A percentile compares a stretch with the other conserved stretches of the same genome.
Conservation (phyloP, 2,329 filamentous ascomycete species). For the Aspergillus versicolor region DNA sequence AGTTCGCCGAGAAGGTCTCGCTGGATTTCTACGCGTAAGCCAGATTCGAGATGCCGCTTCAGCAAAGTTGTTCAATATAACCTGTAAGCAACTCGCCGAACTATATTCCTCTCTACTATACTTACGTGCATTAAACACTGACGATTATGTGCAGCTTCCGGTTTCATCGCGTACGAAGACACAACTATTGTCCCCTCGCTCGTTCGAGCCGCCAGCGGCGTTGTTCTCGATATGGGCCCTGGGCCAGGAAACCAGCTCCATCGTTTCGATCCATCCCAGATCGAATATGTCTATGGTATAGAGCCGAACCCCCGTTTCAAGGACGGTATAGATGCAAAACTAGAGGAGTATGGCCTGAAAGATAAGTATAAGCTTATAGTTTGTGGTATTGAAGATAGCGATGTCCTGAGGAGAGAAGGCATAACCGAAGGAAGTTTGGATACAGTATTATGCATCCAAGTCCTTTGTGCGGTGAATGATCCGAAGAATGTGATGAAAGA, state of each 20-base stretch:
- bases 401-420: constrained; percentile 37
- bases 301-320: constrained; percentile 42
- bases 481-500: constrained; percentile 19
- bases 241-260: constrained; percentile 47
- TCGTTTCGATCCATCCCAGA: constrained; percentile 32
- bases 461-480: constrained; percentile 43
- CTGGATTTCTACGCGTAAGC: constrained; percentile 9
- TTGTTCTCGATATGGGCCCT: constrained; percentile 47
- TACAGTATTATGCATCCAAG: constrained; percentile 45
- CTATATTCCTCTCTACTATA: not conserved
- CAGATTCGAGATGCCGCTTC: constrained; percentile 21
- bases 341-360: constrained; percentile 29
- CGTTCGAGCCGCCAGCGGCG: constrained; percentile 32
- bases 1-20: constrained; percentile 17
- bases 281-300: constrained; percentile 41
- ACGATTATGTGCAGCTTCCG: not conserved
- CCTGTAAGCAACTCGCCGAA: constrained; percentile 13
- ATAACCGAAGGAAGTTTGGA: constrained; percentile 38
- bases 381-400: constrained; percentile 42
- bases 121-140: not conserved
- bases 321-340: constrained; percentile 29
- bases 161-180: constrained; percentile 35
- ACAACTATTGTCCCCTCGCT: constrained; percentile 34
- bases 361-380: constrained; percentile 41
- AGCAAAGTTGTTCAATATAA: constrained; percentile 18